Evolutionary conservation across 192 early-diverging fungal species (phyloP).

Genomic region (Coemansia sp.): DNA sequence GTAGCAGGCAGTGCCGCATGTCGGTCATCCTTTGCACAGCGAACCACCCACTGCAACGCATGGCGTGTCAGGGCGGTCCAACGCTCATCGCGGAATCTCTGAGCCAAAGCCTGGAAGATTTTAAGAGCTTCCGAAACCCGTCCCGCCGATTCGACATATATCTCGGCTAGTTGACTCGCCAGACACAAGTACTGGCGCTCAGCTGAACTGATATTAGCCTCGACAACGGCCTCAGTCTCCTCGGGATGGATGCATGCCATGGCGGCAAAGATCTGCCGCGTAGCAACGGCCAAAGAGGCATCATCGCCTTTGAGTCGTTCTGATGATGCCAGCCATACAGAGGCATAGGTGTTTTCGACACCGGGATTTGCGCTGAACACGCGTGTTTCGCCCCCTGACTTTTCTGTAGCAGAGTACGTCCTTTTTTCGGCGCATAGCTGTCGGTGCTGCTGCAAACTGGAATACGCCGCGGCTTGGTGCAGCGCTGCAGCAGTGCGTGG

Average conservation of each 20-base stretch:
- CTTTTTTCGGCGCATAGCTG: conserved; percentile 5
- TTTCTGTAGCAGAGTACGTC: conserved; percentile 2
- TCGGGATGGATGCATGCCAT: conserved; percentile 12
- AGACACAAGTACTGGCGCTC: neutral
- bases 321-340: conserved; percentile 27
- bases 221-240: too few species aligned
- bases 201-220: too few species aligned
- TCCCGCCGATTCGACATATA: conserved; percentile 2
- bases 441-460: conserved; percentile 16
- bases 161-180: conserved; percentile 29
- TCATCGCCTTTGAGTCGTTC: neutral
- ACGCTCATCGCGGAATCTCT: conserved; percentile 26
- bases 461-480: conserved; percentile 25
- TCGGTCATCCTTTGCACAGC: conserved; percentile 9
- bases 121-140: conserved; percentile 3
- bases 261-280: conserved; percentile 10
- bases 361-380: conserved; percentile 37
- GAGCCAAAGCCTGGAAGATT: conserved; percentile 17
- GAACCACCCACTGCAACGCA: conserved; percentile 23
- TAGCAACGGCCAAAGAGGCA: neutral
- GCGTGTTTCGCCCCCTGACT: neutral
- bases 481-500: conserved; percentile 23
- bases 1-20: neutral
- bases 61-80: conserved; percentile 31
- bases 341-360: conserved; percentile 41